A percentile compares a stretch with the other conserved stretches of the same genome.
These are phyloP conservation scores for Oryza glaberrima DNA, from an alignment of 176 grass and related monocot species.

Conservation along the genomic window DNA sequence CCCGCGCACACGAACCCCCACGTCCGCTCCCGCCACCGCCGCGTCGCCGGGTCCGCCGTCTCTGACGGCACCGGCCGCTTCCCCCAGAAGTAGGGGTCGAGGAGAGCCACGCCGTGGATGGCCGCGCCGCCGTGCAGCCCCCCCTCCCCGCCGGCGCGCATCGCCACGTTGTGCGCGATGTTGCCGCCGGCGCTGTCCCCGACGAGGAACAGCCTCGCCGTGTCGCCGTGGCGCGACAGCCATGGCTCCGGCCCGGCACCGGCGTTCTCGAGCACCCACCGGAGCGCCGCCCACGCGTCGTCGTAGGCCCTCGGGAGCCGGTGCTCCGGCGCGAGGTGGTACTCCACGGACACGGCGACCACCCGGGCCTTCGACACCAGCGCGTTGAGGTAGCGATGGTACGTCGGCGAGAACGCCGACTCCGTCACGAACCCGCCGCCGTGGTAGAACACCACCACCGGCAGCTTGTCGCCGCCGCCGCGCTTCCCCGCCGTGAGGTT, in stretches of 20 bases:
- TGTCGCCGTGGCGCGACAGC: constrained; percentile 52
- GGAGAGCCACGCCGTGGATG: constrained; percentile 54
- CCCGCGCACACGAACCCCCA: constrained; percentile 58
- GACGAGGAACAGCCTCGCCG: constrained; percentile 45
- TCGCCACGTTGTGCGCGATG: constrained; percentile 64
- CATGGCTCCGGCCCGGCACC: constrained; percentile 45
- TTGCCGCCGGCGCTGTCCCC: constrained; percentile 75
- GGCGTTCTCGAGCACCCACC: constrained; percentile 45
- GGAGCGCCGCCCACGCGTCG: constrained; percentile 60
- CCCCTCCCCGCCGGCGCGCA: constrained; percentile 45
- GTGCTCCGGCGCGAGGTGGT: constrained; percentile 69
- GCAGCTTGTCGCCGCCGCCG: constrained; percentile 1
- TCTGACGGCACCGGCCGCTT: constrained; percentile 55
- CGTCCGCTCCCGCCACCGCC: constrained; percentile 27
- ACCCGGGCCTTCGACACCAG: constrained; percentile 48
- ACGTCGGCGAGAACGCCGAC: constrained; percentile 60
- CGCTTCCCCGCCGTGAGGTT: background rate
- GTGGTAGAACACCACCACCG: constrained; percentile 69
- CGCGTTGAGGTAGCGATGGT: constrained; percentile 72
- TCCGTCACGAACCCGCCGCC: constrained; percentile 69
- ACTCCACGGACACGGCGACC: constrained; percentile 61
- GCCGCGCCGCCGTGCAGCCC: constrained; percentile 30
- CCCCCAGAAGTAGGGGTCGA: constrained; percentile 70
- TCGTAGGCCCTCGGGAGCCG: constrained; percentile 51
- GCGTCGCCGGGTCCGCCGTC: constrained; percentile 37